These are phyloP conservation scores for Ballota nigra DNA, from an alignment of 257 asterid genomes.

Conservation along the genomic window DNA sequence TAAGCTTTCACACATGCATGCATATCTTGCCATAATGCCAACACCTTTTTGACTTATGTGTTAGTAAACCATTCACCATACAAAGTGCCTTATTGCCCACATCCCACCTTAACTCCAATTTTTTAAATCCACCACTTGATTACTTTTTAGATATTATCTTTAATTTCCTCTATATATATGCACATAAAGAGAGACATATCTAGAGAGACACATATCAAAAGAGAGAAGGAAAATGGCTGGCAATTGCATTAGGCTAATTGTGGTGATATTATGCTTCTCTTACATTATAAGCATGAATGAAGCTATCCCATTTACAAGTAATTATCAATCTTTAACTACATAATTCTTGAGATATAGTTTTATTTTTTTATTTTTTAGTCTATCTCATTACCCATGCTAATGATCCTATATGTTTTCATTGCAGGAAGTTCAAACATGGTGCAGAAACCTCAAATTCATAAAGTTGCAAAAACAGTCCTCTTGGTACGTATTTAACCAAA, in stretches of 20 bases:
- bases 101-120: conserved; percentile 15
- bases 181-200: not conserved
- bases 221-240: conserved; percentile 40
- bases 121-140: conserved; percentile 16
- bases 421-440: conserved; percentile 46
- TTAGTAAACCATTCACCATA: conserved; percentile 28
- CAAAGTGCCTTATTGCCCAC: conserved; percentile 29
- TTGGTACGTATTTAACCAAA: conserved; percentile 37
- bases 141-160: not conserved
- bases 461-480: conserved; percentile 16
- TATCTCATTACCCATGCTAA: not conserved
- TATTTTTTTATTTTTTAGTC: not conserved
- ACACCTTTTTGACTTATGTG: conserved; percentile 26
- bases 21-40: conserved; percentile 12
- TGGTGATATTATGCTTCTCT: conserved; percentile 42
- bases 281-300: conserved; percentile 33
- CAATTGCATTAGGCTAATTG: conserved; percentile 29
- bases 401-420: not conserved
- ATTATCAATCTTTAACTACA: not conserved
- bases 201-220: not conserved
- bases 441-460: conserved; percentile 26
- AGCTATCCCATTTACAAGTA: conserved; percentile 58
- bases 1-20: conserved; percentile 13
- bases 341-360: not conserved
- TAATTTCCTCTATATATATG: conserved; percentile 4